Conservation (phyloP, 140 eudicot species). For the Anethum foeniculum region DNA sequence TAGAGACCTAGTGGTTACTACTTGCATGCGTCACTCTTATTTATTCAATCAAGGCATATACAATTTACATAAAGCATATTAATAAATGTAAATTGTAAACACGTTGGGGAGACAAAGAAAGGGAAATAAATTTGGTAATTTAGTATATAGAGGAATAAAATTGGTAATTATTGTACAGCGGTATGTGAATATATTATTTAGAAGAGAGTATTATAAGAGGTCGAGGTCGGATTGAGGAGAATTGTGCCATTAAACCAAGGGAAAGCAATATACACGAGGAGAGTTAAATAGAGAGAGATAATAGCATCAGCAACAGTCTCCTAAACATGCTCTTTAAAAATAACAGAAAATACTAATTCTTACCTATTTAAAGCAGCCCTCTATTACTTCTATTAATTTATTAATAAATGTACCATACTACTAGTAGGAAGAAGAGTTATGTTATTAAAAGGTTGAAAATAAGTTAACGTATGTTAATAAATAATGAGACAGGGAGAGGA, state of each 20-base stretch:
- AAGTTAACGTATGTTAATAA: too few species aligned
- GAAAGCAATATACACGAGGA: neutral
- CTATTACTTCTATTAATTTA: too few species aligned
- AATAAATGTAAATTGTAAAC: neutral
- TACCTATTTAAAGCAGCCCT: too few species aligned
- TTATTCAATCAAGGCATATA: neutral
- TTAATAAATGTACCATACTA: too few species aligned
- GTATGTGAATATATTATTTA: neutral
- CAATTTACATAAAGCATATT: neutral
- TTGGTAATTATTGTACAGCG: too few species aligned
- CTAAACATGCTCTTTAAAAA: too few species aligned
- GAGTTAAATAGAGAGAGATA: neutral
- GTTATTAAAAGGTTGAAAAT: too few species aligned
- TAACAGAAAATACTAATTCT: too few species aligned
- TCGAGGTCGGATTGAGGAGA: neutral
- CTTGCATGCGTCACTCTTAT: neutral
- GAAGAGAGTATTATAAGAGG: neutral
- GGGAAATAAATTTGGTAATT: neutral
- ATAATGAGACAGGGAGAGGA: too few species aligned
- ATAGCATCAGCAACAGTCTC: too few species aligned
- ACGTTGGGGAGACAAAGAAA: neutral
- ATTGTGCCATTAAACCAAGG: neutral
- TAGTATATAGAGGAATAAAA: neutral
- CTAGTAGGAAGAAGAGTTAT: too few species aligned
- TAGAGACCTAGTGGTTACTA: neutral